These are phyloP conservation scores for Nadsonia commutata DNA, from an alignment of 1,139 yeast species.

Conservation along the genomic window DNA sequence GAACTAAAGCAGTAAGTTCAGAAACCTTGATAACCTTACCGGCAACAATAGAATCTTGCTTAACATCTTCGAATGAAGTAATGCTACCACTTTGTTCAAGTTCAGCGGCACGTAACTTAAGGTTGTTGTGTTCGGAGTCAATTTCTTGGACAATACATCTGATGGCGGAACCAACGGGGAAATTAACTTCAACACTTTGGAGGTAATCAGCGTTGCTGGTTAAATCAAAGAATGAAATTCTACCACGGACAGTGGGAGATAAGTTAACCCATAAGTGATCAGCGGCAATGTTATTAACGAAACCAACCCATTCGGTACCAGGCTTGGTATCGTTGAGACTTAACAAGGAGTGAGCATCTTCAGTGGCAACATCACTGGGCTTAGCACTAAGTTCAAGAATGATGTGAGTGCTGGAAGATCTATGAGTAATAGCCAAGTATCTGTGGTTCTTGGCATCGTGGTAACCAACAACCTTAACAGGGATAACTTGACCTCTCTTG, in stretches of 20 bases:
- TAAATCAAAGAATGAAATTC: conserved; percentile 52
- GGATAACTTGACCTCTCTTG: conserved; percentile 40
- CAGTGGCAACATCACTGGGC: conserved; percentile 25
- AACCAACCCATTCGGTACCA: conserved; percentile 35
- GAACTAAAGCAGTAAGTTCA: conserved; percentile 50
- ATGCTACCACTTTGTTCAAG: conserved; percentile 16
- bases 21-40: conserved; percentile 52
- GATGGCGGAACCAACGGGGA: conserved; percentile 61
- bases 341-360: conserved; percentile 18
- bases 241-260: conserved; percentile 55
- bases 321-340: conserved; percentile 28
- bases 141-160: conserved; percentile 40
- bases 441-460: conserved; percentile 62
- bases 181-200: conserved; percentile 36
- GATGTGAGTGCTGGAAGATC: conserved; percentile 35
- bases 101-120: conserved; percentile 36
- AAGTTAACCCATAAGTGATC: conserved; percentile 55
- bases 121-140: conserved; percentile 38
- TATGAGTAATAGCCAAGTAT: conserved; percentile 55
- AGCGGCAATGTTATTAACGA: conserved; percentile 38
- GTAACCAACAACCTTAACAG: conserved; percentile 60
- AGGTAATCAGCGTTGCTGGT: conserved; percentile 36
- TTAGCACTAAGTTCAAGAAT: conserved; percentile 55
- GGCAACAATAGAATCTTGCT: conserved; percentile 46
- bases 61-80: conserved; percentile 32